Percentiles rank a stretch among this genome's conserved stretches.
Conservation (phyloP, 2,329 filamentous ascomycete species). For the Fusarium humuli region DNA sequence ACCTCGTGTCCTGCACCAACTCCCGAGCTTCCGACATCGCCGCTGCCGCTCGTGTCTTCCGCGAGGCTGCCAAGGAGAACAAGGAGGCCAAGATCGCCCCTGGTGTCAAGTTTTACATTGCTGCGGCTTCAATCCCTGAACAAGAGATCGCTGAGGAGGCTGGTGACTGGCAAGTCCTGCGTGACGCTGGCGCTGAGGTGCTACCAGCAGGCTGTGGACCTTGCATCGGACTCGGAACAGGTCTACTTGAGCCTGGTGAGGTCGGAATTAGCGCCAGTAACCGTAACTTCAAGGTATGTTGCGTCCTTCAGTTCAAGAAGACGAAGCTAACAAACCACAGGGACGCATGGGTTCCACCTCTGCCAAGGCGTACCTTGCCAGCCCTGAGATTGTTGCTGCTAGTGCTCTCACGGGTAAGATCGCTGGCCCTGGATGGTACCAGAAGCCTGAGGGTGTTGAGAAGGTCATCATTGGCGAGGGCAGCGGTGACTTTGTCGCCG, state of each 20-base stretch:
- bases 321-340: slow-evolving; percentile 50
- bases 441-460: slow-evolving; percentile 74
- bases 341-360: slow-evolving; percentile 78
- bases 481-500: slow-evolving; percentile 71
- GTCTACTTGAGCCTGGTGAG: slow-evolving; percentile 85
- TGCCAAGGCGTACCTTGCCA: slow-evolving; percentile 86
- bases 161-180: slow-evolving; percentile 86
- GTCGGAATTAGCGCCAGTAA: slow-evolving; percentile 78
- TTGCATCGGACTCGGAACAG: slow-evolving; percentile 86
- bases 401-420: slow-evolving; percentile 82
- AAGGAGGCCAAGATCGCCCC: slow-evolving; percentile 76
- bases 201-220: slow-evolving; percentile 82
- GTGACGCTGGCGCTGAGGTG: slow-evolving; percentile 80
- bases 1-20: slow-evolving; percentile 92
- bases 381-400: slow-evolving; percentile 91
- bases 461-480: slow-evolving; percentile 79
- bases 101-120: slow-evolving; percentile 88
- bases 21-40: slow-evolving; percentile 82
- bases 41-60: slow-evolving; percentile 83
- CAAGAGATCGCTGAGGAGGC: slow-evolving; percentile 80
- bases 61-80: slow-evolving; percentile 75
- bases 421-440: slow-evolving; percentile 81
- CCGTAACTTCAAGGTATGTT: slow-evolving; percentile 26
- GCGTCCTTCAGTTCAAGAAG: neutral
- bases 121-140: slow-evolving; percentile 83